Base-by-base conservation (phyloP, 768 basidiomycete species). In the Fistulinella prunicolor region DNA sequence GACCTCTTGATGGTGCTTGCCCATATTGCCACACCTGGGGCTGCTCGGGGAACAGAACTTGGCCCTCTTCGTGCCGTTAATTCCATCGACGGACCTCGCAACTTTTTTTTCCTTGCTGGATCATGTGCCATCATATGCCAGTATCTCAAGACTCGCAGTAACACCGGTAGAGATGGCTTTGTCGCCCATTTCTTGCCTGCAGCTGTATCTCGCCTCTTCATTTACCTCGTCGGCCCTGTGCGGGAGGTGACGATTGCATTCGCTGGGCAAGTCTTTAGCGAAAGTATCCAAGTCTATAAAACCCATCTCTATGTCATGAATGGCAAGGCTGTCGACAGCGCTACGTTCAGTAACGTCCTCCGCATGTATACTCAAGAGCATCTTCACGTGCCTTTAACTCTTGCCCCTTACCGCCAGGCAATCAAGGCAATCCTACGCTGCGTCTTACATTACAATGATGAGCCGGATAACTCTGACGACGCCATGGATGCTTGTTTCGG, bases 171-270 rank as follows among this genome's bases (percentile, higher is more conserved):
- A 12, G 49, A 50, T 36, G 10, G 12, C 4, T 46, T 9, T 28
- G 38, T 50, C 10, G 13, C 32, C 0, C 44, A 50, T 29, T 46
- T 50, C 10, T 38, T 50, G 0, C 44, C 19, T 1, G 26, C n/a
- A 4, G 6, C n/a, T 1, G 6, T 46, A 1, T 26, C 38, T 4
- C 21, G 16, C 6, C 16, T 50, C 0, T 50, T 50, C 9, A 39
- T 50, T 9, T 50, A 50, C 17, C 49, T 46, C 9, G 9, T 50
- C 0, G 32, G 38, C 16, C 49, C 49, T 4, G 14, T 50, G 4
- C 8, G 38, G 1, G 19, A 50, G 21, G 44, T 45, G 1, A 14
- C 20, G 1, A 1, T 44, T 10, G 36, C n/a, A 0, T 49, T 49
- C 1, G 12, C 36, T 6, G 9, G 34, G 1, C 40, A 10, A 6